Conservation (phyloP, 23 red algal genomes). For the Agarophyton chilense region DNA sequence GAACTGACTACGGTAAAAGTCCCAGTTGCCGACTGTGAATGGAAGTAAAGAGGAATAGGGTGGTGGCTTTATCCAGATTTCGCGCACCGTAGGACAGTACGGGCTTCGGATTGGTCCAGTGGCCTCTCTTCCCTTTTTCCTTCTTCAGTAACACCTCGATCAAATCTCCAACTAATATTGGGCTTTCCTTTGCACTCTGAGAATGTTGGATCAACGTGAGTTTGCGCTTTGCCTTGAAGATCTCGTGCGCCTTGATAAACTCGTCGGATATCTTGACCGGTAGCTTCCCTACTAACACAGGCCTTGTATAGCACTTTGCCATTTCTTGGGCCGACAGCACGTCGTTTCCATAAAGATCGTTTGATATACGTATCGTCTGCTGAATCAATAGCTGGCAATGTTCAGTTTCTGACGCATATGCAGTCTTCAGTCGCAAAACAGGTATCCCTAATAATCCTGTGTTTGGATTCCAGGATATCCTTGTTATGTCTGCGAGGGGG, state of each 20-base stretch:
- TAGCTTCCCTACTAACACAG: background rate
- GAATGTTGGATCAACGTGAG: slow-evolving; percentile 10
- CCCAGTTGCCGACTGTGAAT: background rate
- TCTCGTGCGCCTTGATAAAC: background rate
- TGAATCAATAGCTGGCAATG: background rate
- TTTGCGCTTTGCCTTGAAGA: background rate
- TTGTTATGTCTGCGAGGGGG: slow-evolving; percentile 13
- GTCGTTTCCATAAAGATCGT: slow-evolving; percentile 10
- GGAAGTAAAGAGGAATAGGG: no score
- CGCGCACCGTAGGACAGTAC: background rate
- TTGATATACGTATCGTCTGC: background rate
- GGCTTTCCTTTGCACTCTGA: background rate
- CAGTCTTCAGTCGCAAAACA: background rate
- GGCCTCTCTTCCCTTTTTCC: slow-evolving; percentile 3
- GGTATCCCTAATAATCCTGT: slow-evolving; percentile 3
- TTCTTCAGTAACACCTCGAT: background rate
- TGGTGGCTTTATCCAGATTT: no score
- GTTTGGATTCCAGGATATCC: slow-evolving; percentile 10
- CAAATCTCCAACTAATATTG: background rate
- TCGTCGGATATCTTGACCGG: background rate
- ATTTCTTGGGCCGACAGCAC: background rate
- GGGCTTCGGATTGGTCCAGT: background rate
- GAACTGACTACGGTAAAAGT: no score
- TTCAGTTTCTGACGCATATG: background rate
- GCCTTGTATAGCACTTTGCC: slow-evolving; percentile 1